phyloP scores from a whole-genome alignment of 768 basidiomycete species.

The Amanita subjunquillea region DNA sequence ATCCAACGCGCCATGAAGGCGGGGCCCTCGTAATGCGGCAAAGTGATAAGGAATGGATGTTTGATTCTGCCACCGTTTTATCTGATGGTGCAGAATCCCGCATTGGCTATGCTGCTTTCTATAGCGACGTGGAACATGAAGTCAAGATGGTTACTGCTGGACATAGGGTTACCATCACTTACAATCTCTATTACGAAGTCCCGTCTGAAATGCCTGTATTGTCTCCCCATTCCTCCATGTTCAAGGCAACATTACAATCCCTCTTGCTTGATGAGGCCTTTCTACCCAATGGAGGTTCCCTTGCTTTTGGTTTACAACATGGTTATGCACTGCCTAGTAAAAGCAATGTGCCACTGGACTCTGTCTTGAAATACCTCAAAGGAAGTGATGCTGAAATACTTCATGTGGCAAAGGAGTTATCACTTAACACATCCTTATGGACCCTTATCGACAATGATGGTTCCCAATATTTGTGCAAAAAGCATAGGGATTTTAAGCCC shows the following conservation, averaged over 20 bases:
- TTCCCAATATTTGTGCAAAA: not conserved
- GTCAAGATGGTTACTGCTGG: constrained; percentile 24
- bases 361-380: constrained; percentile 15
- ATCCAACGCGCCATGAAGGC: constrained; percentile 35
- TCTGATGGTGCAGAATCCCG: constrained; percentile 11
- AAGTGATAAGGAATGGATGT: constrained; percentile 20
- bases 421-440: constrained; percentile 11
- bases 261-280: constrained; percentile 17
- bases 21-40: constrained; percentile 30
- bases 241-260: constrained; percentile 13
- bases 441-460: constrained; percentile 9
- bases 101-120: constrained; percentile 23
- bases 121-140: constrained; percentile 31
- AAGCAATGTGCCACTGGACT: not conserved
- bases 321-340: constrained; percentile 18
- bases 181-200: constrained; percentile 25
- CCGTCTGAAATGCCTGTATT: not conserved
- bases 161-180: constrained; percentile 30
- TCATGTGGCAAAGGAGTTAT: constrained; percentile 10
- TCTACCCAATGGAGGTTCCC: constrained; percentile 19
- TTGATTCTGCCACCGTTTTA: constrained; percentile 22
- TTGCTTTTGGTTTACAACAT: constrained; percentile 25
- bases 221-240: not conserved
- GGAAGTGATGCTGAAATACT: constrained; percentile 18
- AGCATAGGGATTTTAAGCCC: too few relatives aligned